Conservation (phyloP, 2,329 filamentous ascomycete genomes). For the Diaporthe ampelina region DNA sequence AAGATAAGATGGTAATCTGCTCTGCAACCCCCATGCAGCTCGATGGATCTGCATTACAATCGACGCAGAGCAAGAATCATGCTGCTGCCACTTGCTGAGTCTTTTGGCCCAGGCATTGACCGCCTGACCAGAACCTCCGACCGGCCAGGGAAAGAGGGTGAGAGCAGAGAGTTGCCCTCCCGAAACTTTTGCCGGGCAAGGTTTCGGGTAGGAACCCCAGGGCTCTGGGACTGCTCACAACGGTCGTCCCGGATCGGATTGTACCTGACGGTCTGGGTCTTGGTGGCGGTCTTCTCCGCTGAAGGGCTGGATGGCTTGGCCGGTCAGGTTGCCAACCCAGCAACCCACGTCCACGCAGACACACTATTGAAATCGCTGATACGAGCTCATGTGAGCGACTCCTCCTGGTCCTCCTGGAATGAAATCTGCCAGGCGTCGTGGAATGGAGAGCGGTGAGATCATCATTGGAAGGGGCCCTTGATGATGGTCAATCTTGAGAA, state of each 20-base stretch:
- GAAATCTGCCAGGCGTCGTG: conserved; percentile 20
- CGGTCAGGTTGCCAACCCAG: background rate
- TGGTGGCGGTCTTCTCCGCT: conserved; percentile 7
- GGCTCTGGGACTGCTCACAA: conserved; percentile 15
- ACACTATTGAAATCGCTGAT: conserved; percentile 6
- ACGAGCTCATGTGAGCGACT: conserved; percentile 15
- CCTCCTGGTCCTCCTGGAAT: background rate
- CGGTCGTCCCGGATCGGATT: conserved; percentile 27
- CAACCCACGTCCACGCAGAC: background rate
- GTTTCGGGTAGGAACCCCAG: conserved; percentile 25
- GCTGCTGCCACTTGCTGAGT: conserved; percentile 25
- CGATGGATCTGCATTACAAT: conserved; percentile 25
- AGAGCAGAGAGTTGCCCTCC: conserved; percentile 15
- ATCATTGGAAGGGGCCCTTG: conserved; percentile 12
- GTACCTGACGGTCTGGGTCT: conserved; percentile 13
- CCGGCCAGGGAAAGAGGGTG: conserved; percentile 15
- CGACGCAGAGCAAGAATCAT: conserved; percentile 29
- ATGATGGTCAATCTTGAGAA: conserved; percentile 29
- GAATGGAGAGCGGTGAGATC: conserved; percentile 22
- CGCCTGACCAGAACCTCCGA: conserved; percentile 18
- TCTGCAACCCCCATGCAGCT: conserved; percentile 32
- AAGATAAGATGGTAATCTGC: conserved; percentile 32
- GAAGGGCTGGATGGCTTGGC: background rate
- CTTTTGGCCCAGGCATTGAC: conserved; percentile 20
- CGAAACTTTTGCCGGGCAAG: conserved; percentile 31